phyloP scores from a whole-genome alignment of 2,329 filamentous ascomycete genomes.

The Cladorrhinum sp. region DNA sequence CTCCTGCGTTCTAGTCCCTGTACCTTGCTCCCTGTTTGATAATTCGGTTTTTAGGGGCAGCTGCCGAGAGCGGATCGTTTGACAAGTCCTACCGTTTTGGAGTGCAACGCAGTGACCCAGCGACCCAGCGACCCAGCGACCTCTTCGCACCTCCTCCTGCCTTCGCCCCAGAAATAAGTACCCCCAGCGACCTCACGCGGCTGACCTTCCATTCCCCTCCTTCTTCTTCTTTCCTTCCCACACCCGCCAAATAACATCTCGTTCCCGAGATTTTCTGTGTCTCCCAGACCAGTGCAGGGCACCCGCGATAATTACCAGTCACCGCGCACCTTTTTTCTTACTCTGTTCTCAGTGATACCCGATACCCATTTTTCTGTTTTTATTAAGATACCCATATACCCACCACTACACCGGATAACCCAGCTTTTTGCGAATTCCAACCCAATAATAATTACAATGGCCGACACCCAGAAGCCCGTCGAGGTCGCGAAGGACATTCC shows the following conservation, averaged over 20 bases:
- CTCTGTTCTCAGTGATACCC: conserved; percentile 31
- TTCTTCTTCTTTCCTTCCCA: conserved; percentile 25
- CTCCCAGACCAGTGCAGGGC: conserved; percentile 25
- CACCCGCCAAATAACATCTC: conserved; percentile 18
- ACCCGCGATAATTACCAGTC: conserved; percentile 24
- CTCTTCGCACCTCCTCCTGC: conserved; percentile 15
- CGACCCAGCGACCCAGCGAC: conserved; percentile 11
- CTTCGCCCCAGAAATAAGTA: conserved; percentile 26
- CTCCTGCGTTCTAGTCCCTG: not conserved
- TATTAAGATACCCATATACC: conserved; percentile 23
- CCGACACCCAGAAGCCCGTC: conserved; percentile 69
- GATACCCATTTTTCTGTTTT: conserved; percentile 28
- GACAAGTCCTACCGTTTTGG: conserved; percentile 22
- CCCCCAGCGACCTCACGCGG: conserved; percentile 25
- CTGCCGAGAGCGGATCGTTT: conserved; percentile 13
- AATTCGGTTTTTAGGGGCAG: not conserved
- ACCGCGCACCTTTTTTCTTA: conserved; percentile 24
- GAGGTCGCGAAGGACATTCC: conserved; percentile 53
- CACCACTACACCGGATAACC: conserved; percentile 12
- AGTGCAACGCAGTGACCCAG: conserved; percentile 3
- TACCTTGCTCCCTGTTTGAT: not conserved
- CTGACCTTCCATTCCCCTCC: conserved; percentile 18
- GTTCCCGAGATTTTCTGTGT: conserved; percentile 23
- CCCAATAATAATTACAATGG: conserved; percentile 54
- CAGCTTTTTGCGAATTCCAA: conserved; percentile 18